Percentiles rank a stretch among this genome's conserved stretches.
phyloP scores from a whole-genome alignment of 2,329 filamentous ascomycete genomes.

The Aspergillus alliaceus region DNA sequence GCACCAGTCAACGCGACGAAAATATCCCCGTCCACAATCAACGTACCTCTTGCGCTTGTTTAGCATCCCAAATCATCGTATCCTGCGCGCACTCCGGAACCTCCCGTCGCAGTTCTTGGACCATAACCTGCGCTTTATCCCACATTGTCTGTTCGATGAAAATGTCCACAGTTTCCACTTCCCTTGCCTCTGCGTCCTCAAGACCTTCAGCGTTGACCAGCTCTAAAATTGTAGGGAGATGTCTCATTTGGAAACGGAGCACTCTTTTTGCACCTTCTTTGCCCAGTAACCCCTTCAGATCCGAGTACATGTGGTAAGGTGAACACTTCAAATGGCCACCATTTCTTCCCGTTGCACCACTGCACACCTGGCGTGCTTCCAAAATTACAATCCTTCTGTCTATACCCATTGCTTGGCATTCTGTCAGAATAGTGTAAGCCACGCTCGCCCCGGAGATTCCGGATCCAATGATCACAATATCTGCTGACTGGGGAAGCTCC shows the following conservation, averaged over 20 bases:
- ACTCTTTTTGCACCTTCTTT: not conserved
- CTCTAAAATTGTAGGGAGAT: constrained; percentile 7
- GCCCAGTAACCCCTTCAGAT: constrained; percentile 8
- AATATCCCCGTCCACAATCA: not conserved
- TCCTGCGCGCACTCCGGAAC: constrained; percentile 5
- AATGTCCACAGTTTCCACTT: constrained; percentile 15
- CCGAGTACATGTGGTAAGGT: constrained; percentile 4
- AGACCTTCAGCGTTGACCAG: constrained; percentile 2
- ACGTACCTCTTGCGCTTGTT: constrained; percentile 19
- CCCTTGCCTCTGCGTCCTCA: constrained; percentile 5
- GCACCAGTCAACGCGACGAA: not conserved
- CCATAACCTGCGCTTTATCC: constrained; percentile 11
- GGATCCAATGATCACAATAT: constrained; percentile 24
- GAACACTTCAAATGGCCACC: constrained; percentile 25
- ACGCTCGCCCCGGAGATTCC: constrained; percentile 24
- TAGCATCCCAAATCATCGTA: constrained; percentile 4
- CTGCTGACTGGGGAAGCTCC: constrained; percentile 18
- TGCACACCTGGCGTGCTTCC: constrained; percentile 26
- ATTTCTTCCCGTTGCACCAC: constrained; percentile 30
- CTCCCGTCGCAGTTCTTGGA: constrained; percentile 7
- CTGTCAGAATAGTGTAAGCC: constrained; percentile 23
- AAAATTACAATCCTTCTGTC: constrained; percentile 22
- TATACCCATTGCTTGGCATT: not conserved
- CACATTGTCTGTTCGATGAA: constrained; percentile 12
- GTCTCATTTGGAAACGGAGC: constrained; percentile 4